Percentiles rank a stretch among this genome's conserved stretches.
These are phyloP conservation scores for Scutellaria baicalensis DNA, from an alignment of 257 asterid genomes.

Conservation along the genomic window DNA sequence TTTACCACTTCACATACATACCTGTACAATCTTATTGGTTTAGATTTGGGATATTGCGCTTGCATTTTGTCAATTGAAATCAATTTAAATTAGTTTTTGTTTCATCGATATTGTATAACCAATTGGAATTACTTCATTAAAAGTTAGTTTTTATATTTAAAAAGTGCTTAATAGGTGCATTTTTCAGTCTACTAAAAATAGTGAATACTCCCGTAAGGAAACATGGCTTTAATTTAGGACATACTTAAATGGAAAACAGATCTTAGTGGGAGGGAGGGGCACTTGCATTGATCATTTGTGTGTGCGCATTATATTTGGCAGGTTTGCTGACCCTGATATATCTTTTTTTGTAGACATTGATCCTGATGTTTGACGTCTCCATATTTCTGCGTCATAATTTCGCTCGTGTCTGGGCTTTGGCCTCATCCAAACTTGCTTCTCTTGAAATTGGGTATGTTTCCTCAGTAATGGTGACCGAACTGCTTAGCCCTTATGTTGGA, in stretches of 20 bases:
- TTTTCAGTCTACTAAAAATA: too few species aligned
- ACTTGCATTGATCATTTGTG: background rate
- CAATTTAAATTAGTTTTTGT: background rate
- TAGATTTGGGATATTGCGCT: background rate
- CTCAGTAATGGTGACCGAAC: slow-evolving; percentile 73
- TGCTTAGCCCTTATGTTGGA: slow-evolving; percentile 61
- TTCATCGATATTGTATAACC: background rate
- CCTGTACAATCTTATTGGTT: background rate
- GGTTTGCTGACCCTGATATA: slow-evolving; percentile 17
- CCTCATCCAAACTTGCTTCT: slow-evolving; percentile 56
- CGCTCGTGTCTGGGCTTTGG: slow-evolving; percentile 74
- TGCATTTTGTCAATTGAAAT: background rate
- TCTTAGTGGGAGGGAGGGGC: too few species aligned
- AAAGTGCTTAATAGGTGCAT: too few species aligned
- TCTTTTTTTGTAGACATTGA: slow-evolving; percentile 59
- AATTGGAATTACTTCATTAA: too few species aligned
- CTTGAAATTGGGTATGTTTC: slow-evolving; percentile 89
- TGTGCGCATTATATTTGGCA: background rate
- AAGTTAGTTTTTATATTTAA: too few species aligned
- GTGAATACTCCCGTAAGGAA: too few species aligned
- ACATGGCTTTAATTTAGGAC: too few species aligned
- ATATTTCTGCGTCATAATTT: slow-evolving; percentile 66
- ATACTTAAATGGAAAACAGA: too few species aligned
- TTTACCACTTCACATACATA: background rate
- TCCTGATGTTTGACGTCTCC: slow-evolving; percentile 89